Base-by-base conservation (phyloP, 2,329 filamentous ascomycete species). In the Metarhizium album region DNA sequence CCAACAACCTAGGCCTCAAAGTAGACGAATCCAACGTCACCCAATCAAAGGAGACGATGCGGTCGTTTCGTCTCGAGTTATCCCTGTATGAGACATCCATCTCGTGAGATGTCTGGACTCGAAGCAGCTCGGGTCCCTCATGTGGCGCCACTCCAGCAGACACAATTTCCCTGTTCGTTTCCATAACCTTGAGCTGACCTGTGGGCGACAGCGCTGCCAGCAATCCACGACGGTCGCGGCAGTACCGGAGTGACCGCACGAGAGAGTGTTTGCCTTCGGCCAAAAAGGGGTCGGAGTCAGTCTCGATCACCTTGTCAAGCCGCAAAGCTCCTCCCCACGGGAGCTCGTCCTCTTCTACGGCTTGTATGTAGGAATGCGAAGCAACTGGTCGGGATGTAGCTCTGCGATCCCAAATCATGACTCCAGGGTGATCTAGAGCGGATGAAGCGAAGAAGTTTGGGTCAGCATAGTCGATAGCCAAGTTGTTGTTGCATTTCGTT, bases 361-460 rank as follows among this genome's bases (percentile, higher is more conserved):
- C 77, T 27, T 80, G 72, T 14, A 74, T 59, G 56, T 84, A 85
- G 14, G 69, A 66, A 13, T 72, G 66, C 11, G 78, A 81, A 8
- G 76, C 75, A 11, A 74, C 65, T 1, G 73, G 67, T 11, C 77
- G 74, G 20, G 70, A 71, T 13, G 73, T 74, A n/a, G 76, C 78
- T 42, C 87, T 82, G 24, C 84, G 80, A 62, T 91, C 87, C 87
- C 87, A 91, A 31, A 91, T 75, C 64, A 85, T 83, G 48, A 91
- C 75, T 7, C 82, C 81, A 0, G 87, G 84, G 47, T 87, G 83
- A 52, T 87, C 86, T 13, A 87, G 70, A 2, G 84, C 84, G 14
- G 86, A 88, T 1, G 87, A 90, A 1, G 87, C 83, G 68, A 93
- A 91, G 65, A 90, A 91, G 59, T 93, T 90, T 56, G 84, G 81